Base-by-base conservation (phyloP, 257 asterid genomes). In the Fraxinus quadrangulata region DNA sequence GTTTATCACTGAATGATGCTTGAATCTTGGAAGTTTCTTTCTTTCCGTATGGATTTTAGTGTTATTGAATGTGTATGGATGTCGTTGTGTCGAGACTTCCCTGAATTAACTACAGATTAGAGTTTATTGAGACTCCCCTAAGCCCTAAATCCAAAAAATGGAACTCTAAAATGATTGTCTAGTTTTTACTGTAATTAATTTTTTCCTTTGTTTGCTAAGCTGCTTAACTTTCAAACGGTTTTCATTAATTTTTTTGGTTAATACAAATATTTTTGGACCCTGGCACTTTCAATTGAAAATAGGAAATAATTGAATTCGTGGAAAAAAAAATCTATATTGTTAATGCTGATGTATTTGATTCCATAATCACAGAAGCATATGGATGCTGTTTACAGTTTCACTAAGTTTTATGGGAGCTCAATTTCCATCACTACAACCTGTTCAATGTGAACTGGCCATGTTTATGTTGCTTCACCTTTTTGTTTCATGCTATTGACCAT, bases 101-200 rank as follows among this genome's bases (percentile, higher is more conserved):
- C 10, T 19, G 66, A 51, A 56, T 56, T 56, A 19, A 56, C 66
- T 56, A n/a, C 24, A 56, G 28, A 56, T n/a, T 19, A 56, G 66
- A 56, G 66, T 19, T 56, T 56, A n/a, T 19, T 51, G 63, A 51
- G 21, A 51, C 24, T 14, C 14, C 8, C 21, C 21, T 51, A 14
- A 17, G 17, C 63, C 63, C 63, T 51, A 39, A 39, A 39, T 51
- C 30, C 19, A 47, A 45, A 67, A 17, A 54, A 8, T 56, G 8
- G 51, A 39, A 45, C 30, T 51, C 63, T 19, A 51, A 73, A 36
- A 63, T 10, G 51, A 37, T 23, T 81, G 45, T 54, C 72, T 51
- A 49, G 47, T 72, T 51, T 56, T 42, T 49, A 70, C 13, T 56
- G 75, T 24, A 47, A 9, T 3, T 68, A 11, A 33, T 24, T 8